phyloP scores from a whole-genome alignment of 2,329 filamentous ascomycete genomes.

The Biscogniauxia marginata region DNA sequence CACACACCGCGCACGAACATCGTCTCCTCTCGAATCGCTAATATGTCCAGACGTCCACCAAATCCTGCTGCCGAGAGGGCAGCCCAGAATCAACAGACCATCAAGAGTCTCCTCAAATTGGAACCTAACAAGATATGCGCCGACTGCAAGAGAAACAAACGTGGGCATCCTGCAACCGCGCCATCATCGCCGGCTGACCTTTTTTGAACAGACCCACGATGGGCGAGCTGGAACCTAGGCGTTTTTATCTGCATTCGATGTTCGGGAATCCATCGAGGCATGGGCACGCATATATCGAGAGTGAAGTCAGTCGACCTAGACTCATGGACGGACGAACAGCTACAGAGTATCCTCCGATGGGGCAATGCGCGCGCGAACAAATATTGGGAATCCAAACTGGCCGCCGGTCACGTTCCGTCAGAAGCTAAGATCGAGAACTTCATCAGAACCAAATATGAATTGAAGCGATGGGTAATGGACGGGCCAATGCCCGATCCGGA shows the following conservation, averaged over 20 bases:
- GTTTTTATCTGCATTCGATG: conserved; percentile 98
- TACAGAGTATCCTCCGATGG: conserved; percentile 92
- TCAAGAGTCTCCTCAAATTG: conserved; percentile 92
- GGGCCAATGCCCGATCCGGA: conserved; percentile 91
- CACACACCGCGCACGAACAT: not conserved
- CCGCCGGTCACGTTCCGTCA: conserved; percentile 85
- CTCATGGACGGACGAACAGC: conserved; percentile 97
- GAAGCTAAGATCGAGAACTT: conserved; percentile 99
- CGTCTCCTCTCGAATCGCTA: conserved; percentile 15
- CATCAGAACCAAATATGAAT: conserved; percentile 97
- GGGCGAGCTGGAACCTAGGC: conserved; percentile 98
- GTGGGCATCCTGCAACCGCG: conserved; percentile 50
- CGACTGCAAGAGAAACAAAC: conserved; percentile 98
- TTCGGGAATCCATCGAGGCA: conserved; percentile 96
- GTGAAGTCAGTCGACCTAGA: conserved; percentile 98
- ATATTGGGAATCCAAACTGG: conserved; percentile 97
- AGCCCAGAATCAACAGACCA: conserved; percentile 88
- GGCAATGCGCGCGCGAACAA: conserved; percentile 96
- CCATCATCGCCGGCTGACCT: conserved; percentile 1
- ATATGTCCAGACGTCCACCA: conserved; percentile 75
- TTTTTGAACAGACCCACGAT: conserved; percentile 74
- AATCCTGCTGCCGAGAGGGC: conserved; percentile 83
- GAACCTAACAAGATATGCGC: conserved; percentile 96
- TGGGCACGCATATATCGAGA: conserved; percentile 97
- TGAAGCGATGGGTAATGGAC: conserved; percentile 99